These are phyloP conservation scores for Triangularia verruculosa DNA, from an alignment of 2,329 filamentous ascomycete species.

Conservation along the genomic window DNA sequence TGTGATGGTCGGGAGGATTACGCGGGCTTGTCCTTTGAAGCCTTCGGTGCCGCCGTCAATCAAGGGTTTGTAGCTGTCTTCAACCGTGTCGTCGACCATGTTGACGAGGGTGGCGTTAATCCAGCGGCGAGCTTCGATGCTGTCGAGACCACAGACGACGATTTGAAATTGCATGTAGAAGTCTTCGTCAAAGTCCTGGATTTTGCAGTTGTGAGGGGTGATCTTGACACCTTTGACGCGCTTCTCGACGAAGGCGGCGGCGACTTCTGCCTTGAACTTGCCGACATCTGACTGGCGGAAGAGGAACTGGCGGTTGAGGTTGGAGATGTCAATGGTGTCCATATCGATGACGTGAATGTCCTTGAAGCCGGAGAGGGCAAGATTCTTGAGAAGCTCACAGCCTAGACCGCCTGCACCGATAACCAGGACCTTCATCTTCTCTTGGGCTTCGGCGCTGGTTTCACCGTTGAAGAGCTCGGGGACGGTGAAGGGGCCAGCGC, in stretches of 20 bases:
- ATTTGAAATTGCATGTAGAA: constrained; percentile 98
- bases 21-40: constrained; percentile 94
- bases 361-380: constrained; percentile 92
- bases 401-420: constrained; percentile 92
- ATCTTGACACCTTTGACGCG: constrained; percentile 89
- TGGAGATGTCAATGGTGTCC: constrained; percentile 99
- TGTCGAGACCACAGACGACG: constrained; percentile 91
- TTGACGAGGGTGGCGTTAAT: constrained; percentile 92
- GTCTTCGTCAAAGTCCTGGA: constrained; percentile 92
- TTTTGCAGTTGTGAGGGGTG: constrained; percentile 88
- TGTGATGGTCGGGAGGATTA: constrained; percentile 87
- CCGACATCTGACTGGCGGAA: constrained; percentile 91
- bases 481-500: constrained; percentile 77
- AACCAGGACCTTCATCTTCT: constrained; percentile 69
- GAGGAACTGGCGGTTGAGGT: constrained; percentile 95
- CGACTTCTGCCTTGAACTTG: constrained; percentile 88
- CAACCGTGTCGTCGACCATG: constrained; percentile 80
- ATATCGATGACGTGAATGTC: constrained; percentile 99
- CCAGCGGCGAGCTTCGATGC: constrained; percentile 96
- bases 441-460: constrained; percentile 49
- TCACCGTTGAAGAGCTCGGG: constrained; percentile 53
- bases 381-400: constrained; percentile 94
- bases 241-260: constrained; percentile 84
- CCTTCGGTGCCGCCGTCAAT: constrained; percentile 97
- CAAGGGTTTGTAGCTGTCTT: constrained; percentile 85